These are phyloP conservation scores for Wallacemonas rigidus DNA, from an alignment of 208 protist genomes.

Conservation along the genomic window DNA sequence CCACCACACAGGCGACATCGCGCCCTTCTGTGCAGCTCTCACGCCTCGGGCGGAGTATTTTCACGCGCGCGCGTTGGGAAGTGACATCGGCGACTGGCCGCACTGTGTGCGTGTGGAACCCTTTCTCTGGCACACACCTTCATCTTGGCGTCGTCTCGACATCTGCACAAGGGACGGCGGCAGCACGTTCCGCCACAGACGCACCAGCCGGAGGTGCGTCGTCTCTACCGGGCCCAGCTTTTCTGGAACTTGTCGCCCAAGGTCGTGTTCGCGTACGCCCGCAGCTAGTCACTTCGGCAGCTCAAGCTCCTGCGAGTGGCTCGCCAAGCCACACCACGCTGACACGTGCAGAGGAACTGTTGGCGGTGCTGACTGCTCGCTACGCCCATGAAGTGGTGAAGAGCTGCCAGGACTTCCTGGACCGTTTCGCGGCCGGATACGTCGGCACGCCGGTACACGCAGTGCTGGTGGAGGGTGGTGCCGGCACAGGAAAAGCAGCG, in stretches of 20 bases:
- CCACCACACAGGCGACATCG: neutral
- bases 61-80: conserved; percentile 49
- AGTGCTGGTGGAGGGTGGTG: conserved; percentile 6
- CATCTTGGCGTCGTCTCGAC: conserved; percentile 2
- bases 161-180: too few relatives aligned
- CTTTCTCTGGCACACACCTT: conserved; percentile 30
- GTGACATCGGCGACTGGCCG: neutral
- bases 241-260: conserved; percentile 1
- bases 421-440: neutral
- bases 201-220: neutral
- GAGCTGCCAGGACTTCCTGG: conserved; percentile 3
- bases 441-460: neutral
- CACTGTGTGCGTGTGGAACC: conserved; percentile 43
- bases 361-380: neutral
- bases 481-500: conserved; percentile 14
- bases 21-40: conserved; percentile 44
- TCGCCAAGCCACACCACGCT: too few relatives aligned
- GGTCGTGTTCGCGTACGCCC: conserved; percentile 16
- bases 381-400: neutral
- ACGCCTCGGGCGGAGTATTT: conserved; percentile 52
- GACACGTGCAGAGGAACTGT: too few relatives aligned
- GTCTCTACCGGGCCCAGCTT: neutral
- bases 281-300: neutral
- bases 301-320: too few relatives aligned
- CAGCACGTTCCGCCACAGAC: too few relatives aligned